Evolutionary conservation across 345 rosid genomes (phyloP), one percentile per base, ranked within the genome.

Genomic region (Brassica cretica): DNA sequence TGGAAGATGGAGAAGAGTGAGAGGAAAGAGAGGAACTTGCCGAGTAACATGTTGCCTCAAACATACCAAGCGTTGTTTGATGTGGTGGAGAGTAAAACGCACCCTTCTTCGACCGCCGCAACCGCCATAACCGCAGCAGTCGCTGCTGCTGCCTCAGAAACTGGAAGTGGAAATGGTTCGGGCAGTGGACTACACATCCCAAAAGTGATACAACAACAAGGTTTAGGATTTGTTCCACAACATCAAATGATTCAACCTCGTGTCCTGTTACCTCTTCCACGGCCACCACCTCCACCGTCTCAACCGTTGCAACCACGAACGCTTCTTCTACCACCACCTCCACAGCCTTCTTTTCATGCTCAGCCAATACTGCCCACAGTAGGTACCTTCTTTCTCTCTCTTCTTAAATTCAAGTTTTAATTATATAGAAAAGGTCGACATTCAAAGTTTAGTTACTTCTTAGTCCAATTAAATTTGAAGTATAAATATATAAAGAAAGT

Each of bases 1-100:
- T 94, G 98, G 98, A 87, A 84, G 74, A 87, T 91, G 84, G 98
- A 89, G 82, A 94, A 88, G 85, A 86, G 76, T 80, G 93, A 87
- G 68, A 85, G 96, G 74, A 93, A 93, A 86, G 93, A 87, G 30
- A 87, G 80, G 74, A 91, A 84, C 81, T 85, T 94, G 78, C 98
- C 97, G 7, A 85, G 90, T 72, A 90, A 90, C 75, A 88, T 91
- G 91, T 64, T 90, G 76, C 79, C 80, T 75, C 86, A 89, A 53
- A 88, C 91, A 37, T 89, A 90, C 59, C 89, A 91, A 64, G 91
- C 87, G 4, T 78, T 93, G 73, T 86, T 84, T 55, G 88, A 89
- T 30, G 93, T 88, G 6, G 91, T 91, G 68, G 93, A 91, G 85
- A 87, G 76, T 68, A 90, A 84, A 86, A 83, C 61, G 8, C 27